Evolutionary conservation across 1,284 basidiomycete genomes (phyloP).

Genomic region (Neotropicomus parvogracilis): DNA sequence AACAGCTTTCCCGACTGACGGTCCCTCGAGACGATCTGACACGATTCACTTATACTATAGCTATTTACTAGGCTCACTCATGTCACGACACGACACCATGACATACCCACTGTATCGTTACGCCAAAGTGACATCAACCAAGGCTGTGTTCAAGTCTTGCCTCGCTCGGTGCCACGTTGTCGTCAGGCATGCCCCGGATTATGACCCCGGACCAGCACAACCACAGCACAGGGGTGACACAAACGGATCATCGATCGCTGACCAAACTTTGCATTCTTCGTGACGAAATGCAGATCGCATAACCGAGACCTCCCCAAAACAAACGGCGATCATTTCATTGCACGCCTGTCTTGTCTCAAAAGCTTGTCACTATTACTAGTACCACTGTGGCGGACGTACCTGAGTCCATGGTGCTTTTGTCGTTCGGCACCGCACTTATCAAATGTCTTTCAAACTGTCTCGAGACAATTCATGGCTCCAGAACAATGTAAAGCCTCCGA

Average conservation of each 20-base stretch:
- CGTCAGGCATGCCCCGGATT: not conserved
- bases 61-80: not conserved
- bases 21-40: too few relatives aligned
- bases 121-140: not conserved
- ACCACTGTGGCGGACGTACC: not conserved
- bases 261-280: not conserved
- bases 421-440: not conserved
- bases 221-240: too few relatives aligned
- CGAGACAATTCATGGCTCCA: too few relatives aligned
- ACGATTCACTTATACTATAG: slow-evolving; percentile 2
- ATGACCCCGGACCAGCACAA: too few relatives aligned
- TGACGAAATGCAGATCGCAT: slow-evolving; percentile 6
- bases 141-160: not conserved
- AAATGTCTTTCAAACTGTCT: not conserved
- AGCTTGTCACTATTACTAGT: too few relatives aligned
- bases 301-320: not conserved
- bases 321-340: not conserved
- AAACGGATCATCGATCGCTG: not conserved
- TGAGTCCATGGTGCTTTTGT: not conserved
- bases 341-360: not conserved
- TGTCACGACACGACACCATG: not conserved
- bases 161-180: not conserved
- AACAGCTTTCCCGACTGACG: not conserved
- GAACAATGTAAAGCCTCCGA: not conserved
- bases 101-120: slow-evolving; percentile 8